A percentile compares a stretch with the other conserved stretches of the same genome.
Conservation (phyloP, 2,329 filamentous ascomycete species). For the Venturia pyrina region DNA sequence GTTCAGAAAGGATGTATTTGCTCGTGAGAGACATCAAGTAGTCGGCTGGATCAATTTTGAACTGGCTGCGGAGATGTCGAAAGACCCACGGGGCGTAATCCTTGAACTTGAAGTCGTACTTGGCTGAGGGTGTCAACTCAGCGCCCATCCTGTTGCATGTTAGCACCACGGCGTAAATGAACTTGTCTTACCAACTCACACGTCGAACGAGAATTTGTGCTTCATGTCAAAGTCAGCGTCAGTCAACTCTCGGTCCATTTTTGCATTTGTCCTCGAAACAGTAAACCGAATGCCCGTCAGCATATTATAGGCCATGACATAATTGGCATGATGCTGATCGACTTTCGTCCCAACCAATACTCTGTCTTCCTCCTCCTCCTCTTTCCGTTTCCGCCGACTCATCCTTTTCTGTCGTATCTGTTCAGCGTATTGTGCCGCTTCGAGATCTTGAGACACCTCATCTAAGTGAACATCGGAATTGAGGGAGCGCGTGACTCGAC, state of each 20-base stretch:
- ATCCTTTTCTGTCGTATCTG: conserved; percentile 85
- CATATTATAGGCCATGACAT: conserved; percentile 99
- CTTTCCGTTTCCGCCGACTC: conserved; percentile 71
- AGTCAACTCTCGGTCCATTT: conserved; percentile 82
- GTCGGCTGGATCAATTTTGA: conserved; percentile 89
- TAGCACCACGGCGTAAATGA: conserved; percentile 7
- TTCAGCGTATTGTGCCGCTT: conserved; percentile 86
- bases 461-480: conserved; percentile 77
- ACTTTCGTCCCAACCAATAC: conserved; percentile 96
- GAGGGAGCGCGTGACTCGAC: conserved; percentile 74
- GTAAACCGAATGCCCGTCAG: conserved; percentile 96
- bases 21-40: conserved; percentile 97
- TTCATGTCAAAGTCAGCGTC: conserved; percentile 87
- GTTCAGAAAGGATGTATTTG: conserved; percentile 96
- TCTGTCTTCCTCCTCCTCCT: conserved; percentile 81
- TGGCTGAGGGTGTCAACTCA: conserved; percentile 91
- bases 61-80: conserved; percentile 76
- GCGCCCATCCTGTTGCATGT: conserved; percentile 63
- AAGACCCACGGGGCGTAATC: conserved; percentile 99
- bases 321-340: conserved; percentile 93
- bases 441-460: conserved; percentile 77
- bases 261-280: conserved; percentile 92
- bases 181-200: conserved; percentile 47
- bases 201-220: conserved; percentile 98
- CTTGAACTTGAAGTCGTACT: conserved; percentile 99